Conservation (phyloP, 2,329 filamentous ascomycete genomes). For the Arthrobotrys megalospora region DNA sequence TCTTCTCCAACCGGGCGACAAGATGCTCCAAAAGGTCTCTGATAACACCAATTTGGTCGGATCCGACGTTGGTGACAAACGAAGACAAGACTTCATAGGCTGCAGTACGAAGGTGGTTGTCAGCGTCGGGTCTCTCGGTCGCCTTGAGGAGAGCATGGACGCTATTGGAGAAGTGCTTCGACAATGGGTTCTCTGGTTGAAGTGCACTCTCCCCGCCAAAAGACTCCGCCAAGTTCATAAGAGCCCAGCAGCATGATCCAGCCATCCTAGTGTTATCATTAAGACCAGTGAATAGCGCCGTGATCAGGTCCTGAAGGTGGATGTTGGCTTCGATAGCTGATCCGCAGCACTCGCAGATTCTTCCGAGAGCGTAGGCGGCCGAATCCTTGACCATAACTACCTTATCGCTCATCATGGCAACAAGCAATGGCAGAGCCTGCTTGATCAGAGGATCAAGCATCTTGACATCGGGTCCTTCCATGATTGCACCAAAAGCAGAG, state of each 20-base stretch:
- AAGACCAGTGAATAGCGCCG: conserved; percentile 89
- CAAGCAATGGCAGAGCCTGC: conserved; percentile 91
- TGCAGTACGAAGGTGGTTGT: conserved; percentile 91
- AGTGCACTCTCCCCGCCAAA: conserved; percentile 79
- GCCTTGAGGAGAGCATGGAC: conserved; percentile 87
- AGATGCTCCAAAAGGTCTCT: conserved; percentile 88
- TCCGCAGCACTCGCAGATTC: conserved; percentile 93
- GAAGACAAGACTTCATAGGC: conserved; percentile 97
- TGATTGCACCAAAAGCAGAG: conserved; percentile 96
- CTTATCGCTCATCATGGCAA: conserved; percentile 91
- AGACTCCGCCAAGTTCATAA: conserved; percentile 97
- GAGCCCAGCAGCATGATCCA: conserved; percentile 96
- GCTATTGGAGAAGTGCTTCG: conserved; percentile 92
- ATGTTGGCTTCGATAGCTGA: conserved; percentile 88
- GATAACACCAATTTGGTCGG: conserved; percentile 85
- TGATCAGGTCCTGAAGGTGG: conserved; percentile 87
- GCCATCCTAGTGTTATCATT: conserved; percentile 96
- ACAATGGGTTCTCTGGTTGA: conserved; percentile 81
- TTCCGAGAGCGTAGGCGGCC: conserved; percentile 93
- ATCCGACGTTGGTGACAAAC: conserved; percentile 91
- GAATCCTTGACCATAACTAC: conserved; percentile 95
- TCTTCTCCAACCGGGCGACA: conserved; percentile 90
- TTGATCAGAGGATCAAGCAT: conserved; percentile 94
- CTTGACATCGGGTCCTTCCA: conserved; percentile 97
- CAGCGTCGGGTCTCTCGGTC: conserved; percentile 84